Percentiles rank a stretch among this genome's conserved stretches.
These are phyloP conservation scores for Gynandropsis gynandra DNA, from an alignment of 345 rosid species.

Conservation along the genomic window DNA sequence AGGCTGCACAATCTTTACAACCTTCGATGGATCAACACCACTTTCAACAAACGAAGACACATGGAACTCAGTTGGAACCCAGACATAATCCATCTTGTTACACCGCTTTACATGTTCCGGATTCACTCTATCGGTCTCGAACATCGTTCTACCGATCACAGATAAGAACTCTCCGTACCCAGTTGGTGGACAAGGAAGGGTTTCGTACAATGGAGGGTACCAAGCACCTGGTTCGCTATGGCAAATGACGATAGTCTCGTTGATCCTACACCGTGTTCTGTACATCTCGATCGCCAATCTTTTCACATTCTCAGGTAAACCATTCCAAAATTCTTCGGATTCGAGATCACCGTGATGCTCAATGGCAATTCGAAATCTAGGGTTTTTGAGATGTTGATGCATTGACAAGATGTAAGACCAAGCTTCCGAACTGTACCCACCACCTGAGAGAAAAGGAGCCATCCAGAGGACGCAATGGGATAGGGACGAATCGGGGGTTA, in stretches of 20 bases:
- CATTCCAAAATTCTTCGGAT: conserved; percentile 62
- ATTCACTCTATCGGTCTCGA: conserved; percentile 74
- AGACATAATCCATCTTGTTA: conserved; percentile 64
- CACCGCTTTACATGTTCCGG: conserved; percentile 53
- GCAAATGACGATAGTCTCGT: conserved; percentile 70
- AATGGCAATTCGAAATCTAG: conserved; percentile 48
- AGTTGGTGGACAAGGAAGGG: conserved; percentile 66
- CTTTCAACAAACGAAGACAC: conserved; percentile 57
- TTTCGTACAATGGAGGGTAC: conserved; percentile 77
- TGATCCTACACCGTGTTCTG: conserved; percentile 36
- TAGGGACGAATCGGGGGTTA: conserved; percentile 16
- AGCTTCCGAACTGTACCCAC: conserved; percentile 90
- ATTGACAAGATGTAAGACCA: conserved; percentile 74
- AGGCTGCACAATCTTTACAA: conserved; percentile 76
- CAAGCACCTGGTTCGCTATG: conserved; percentile 97
- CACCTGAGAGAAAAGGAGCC: conserved; percentile 91
- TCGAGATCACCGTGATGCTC: conserved; percentile 73
- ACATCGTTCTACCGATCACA: conserved; percentile 84
- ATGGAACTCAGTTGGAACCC: conserved; percentile 91
- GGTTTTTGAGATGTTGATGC: conserved; percentile 26
- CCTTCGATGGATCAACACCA: conserved; percentile 70
- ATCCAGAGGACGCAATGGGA: conserved; percentile 75
- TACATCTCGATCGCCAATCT: conserved; percentile 43
- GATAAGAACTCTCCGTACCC: conserved; percentile 42
- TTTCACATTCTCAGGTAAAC: conserved; percentile 44